phyloP scores from a whole-genome alignment of 805 yeast species.

The Nakazawaea sp. region DNA sequence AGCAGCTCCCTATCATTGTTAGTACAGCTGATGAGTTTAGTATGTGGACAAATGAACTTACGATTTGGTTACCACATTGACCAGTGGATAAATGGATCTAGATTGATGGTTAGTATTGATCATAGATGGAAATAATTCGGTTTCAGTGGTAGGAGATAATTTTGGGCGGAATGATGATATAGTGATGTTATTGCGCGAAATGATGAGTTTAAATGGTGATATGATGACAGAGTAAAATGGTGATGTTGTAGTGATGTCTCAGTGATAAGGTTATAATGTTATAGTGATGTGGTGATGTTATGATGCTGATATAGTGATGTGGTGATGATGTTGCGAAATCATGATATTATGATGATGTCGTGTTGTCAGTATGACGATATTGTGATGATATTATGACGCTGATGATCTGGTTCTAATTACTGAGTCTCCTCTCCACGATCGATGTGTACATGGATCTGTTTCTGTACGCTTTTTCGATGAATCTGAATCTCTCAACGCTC shows the following conservation, averaged over 20 bases:
- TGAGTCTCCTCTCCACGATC: too few relatives aligned
- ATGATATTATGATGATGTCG: too few relatives aligned
- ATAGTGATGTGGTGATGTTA: not conserved
- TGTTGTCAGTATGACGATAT: too few relatives aligned
- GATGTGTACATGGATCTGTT: too few relatives aligned
- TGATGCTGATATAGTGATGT: not conserved
- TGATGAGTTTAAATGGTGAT: not conserved
- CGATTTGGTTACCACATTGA: slow-evolving; percentile 98
- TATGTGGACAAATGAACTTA: slow-evolving; percentile 26
- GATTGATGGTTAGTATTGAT: not conserved
- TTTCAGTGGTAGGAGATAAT: not conserved
- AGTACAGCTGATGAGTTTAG: not conserved
- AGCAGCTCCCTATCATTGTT: slow-evolving; percentile 62
- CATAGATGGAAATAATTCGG: not conserved
- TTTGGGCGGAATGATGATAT: not conserved
- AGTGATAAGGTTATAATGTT: not conserved
- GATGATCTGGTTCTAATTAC: too few relatives aligned
- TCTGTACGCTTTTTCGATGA: too few relatives aligned
- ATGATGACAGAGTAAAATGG: not conserved
- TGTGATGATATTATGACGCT: too few relatives aligned
- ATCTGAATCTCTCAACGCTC: too few relatives aligned
- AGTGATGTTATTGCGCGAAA: not conserved
- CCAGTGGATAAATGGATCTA: slow-evolving; percentile 95
- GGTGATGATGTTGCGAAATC: too few relatives aligned
- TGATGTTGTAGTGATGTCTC: not conserved